Evolutionary conservation across 2,329 filamentous ascomycete genomes (phyloP).

Genomic region (Emergomyces orientalis): DNA sequence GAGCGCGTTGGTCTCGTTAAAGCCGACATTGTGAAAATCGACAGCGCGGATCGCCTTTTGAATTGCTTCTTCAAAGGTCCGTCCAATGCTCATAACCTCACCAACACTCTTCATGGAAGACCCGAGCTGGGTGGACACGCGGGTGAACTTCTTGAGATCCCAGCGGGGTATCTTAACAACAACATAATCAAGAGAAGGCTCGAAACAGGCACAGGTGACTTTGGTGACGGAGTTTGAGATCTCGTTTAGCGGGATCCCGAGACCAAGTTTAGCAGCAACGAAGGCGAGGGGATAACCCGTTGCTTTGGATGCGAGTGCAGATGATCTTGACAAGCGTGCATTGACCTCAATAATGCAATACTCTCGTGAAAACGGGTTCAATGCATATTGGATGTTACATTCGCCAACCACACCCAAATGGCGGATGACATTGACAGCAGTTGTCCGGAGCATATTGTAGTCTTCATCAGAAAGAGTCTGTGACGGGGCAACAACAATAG

Average conservation of each 20-base stretch:
- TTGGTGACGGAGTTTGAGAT: slow-evolving; percentile 95
- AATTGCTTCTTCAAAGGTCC: slow-evolving; percentile 95
- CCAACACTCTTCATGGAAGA: slow-evolving; percentile 99
- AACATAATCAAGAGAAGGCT: slow-evolving; percentile 94
- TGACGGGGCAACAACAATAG: slow-evolving; percentile 93
- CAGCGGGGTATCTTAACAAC: slow-evolving; percentile 98
- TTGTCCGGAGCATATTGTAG: slow-evolving; percentile 98
- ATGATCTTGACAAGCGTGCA: slow-evolving; percentile 87
- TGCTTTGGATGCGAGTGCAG: slow-evolving; percentile 89
- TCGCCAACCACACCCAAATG: slow-evolving; percentile 96
- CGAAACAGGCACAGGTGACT: slow-evolving; percentile 93
- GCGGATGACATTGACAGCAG: slow-evolving; percentile 91
- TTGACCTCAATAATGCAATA: slow-evolving; percentile 99
- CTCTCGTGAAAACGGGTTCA: slow-evolving; percentile 89
- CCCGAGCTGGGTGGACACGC: slow-evolving; percentile 88
- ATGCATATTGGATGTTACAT: slow-evolving; percentile 97
- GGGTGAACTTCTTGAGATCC: slow-evolving; percentile 98
- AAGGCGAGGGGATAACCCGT: slow-evolving; percentile 95
- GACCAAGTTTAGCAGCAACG: slow-evolving; percentile 90
- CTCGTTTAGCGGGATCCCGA: slow-evolving; percentile 90
- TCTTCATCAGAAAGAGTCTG: slow-evolving; percentile 96
- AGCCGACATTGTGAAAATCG: slow-evolving; percentile 90
- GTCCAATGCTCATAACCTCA: slow-evolving; percentile 96
- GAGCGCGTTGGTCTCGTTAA: slow-evolving; percentile 80
- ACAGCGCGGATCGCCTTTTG: slow-evolving; percentile 96